Base-by-base conservation (phyloP, 1,139 yeast species). In the Waltiozyma sp. region DNA sequence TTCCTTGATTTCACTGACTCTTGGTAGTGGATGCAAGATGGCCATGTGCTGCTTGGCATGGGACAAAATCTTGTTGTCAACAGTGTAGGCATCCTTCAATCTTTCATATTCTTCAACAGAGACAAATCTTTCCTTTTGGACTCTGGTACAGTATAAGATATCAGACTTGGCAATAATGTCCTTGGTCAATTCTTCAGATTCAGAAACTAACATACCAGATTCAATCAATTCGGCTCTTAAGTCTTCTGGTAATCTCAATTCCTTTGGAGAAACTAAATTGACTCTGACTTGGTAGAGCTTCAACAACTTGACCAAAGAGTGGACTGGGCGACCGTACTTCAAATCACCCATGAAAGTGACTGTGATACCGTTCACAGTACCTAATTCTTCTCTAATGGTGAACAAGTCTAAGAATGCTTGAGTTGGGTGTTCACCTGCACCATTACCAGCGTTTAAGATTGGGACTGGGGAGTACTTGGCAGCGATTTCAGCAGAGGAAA, bases 331-430 rank as follows among this genome's bases (percentile, higher is more conserved):
- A 47, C 99, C 98, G 60, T 87, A 86, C 65, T 87, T 87, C 75
- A 93, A 77, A 63, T 93, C 99, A 61, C 99, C 99, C 95, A 93
- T 89, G 65, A 93, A 93, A 9, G 99, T 93, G 52, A 93, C 93
- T 39, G 96, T 88, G 60, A 93, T 83, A 62, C 97, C 97, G 62
- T 93, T 93, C 42, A 93, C 97, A 47, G 97, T 87, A 63, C 99
- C 99, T 54, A 93, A 74, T 69, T 93, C 99, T 68, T 93, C 99
- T 69, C 99, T 85, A 57, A 93, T 93, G 45, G 99, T 93, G 75
- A 91, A 93, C 66, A 93, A 72, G 62, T 93, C 99, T 58, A 93
- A 73, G 70, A 93, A 83, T 2, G 98, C 98, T 69, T 93, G 99
- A 24, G 98, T 86, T 57, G 99, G 99, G 66, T 91, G 99, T 70